Evolutionary conservation across 176 grass and related monocot genomes (phyloP), one percentile per base, ranked within the genome.

Genomic region (Thinopyrum elongatum): DNA sequence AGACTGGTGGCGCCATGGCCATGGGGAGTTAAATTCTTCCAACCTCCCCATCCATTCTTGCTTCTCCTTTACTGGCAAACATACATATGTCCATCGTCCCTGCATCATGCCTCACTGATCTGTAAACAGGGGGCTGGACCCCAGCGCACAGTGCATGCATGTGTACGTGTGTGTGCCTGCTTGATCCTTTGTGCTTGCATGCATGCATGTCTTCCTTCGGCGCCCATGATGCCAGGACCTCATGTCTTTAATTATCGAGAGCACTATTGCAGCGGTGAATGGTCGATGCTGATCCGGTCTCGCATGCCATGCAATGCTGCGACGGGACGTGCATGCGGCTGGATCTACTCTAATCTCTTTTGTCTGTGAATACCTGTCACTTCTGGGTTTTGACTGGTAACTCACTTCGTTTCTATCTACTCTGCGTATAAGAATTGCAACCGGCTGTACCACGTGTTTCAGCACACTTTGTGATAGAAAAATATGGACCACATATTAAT

Each of bases 41-140:
- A 90, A 95, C 87, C 67, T 73, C 88, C 86, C 86, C 82, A 68
- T 90, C 84, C 58, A 53, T 85, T 73, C 67, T 86, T 89, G 86
- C 78, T 65, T 83, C 84, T 63, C 84, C 87, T 80, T 87, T 88
- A 93, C 65, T 89, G 58, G 88, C 80, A 55, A 7, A 58, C 53
- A 82, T 80, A 72, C 65, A 70, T 36, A 71, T 25, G 27, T 44
- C 70, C 70, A 16, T 46, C 70, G 41, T 74, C 41, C 14, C 33
- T 91, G 34, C n/a, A 38, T 46, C 21, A 22, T 36, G 35, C 69
- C 77, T 72, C 74, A 83, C 67, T 67, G 29, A 78, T 85, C 77
- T 91, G 39, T 59, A 25, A 49, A 80, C 77, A 91, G 23, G 59
- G 67, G 31, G 75, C 7, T 82, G 80, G 61, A 55, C 80, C 74